Percentiles rank a stretch among this genome's conserved stretches.
Conservation (phyloP, 768 basidiomycete species). For the Cubamyces lactineus region DNA sequence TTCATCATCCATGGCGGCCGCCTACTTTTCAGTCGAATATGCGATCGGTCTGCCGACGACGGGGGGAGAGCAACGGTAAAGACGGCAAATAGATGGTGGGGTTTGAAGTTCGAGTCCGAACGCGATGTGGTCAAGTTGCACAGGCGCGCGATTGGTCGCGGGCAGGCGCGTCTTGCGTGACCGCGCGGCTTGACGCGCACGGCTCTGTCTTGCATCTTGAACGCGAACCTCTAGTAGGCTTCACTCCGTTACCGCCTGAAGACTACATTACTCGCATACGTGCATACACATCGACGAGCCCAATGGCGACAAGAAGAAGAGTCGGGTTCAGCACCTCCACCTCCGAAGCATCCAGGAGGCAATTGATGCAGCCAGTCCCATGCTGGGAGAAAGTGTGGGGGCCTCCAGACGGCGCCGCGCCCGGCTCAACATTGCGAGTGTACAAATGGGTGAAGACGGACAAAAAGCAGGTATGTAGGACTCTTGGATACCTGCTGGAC, state of each 20-base stretch:
- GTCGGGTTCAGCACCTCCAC: slow-evolving; percentile 78
- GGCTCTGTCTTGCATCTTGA: neutral
- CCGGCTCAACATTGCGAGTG: slow-evolving; percentile 64
- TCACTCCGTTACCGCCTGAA: too few relatives aligned
- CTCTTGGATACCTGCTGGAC: slow-evolving; percentile 1
- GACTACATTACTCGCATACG: neutral
- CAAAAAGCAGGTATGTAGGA: slow-evolving; percentile 60
- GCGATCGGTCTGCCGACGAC: too few relatives aligned
- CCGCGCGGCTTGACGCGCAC: neutral
- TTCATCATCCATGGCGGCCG: slow-evolving; percentile 59
- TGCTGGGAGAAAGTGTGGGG: slow-evolving; percentile 86
- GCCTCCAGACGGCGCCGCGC: slow-evolving; percentile 54
- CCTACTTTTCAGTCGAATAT: too few relatives aligned
- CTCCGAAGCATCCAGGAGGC: slow-evolving; percentile 79
- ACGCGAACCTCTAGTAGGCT: neutral
- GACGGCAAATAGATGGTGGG: too few relatives aligned
- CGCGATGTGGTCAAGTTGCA: too few relatives aligned
- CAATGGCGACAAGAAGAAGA: slow-evolving; percentile 74
- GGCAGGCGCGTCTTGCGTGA: too few relatives aligned
- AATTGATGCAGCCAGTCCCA: slow-evolving; percentile 88
- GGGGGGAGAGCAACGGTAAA: too few relatives aligned
- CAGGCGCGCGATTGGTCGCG: too few relatives aligned
- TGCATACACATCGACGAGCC: neutral
- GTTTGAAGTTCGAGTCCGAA: too few relatives aligned
- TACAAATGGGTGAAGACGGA: slow-evolving; percentile 83